A percentile compares a stretch with the other conserved stretches of the same genome.
phyloP scores from a whole-genome alignment of 352 stramenopile genomes.

The Blastocystis sp. region DNA sequence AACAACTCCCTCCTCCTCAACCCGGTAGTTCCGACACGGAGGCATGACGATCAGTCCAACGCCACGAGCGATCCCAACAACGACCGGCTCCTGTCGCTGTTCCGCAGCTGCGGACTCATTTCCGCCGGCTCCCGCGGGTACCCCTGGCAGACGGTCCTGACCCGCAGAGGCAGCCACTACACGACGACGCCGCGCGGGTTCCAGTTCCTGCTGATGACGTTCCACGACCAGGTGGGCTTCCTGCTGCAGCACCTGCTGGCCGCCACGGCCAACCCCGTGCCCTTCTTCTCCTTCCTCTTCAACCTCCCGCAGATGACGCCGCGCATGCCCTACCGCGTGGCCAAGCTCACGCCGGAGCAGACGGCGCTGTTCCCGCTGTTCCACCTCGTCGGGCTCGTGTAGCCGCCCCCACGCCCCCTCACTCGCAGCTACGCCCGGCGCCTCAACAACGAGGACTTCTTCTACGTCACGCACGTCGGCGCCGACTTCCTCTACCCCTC shows the following conservation, averaged over 20 bases:
- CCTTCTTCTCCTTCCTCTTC: conserved; percentile 56
- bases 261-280: not conserved
- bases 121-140: not conserved
- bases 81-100: not conserved
- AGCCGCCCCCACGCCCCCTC: not conserved
- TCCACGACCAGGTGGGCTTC: conserved; percentile 28
- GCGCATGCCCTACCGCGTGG: conserved; percentile 15
- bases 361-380: not conserved
- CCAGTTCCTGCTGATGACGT: conserved; percentile 48
- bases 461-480: conserved; percentile 44
- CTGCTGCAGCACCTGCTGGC: not conserved
- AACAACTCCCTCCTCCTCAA: conserved; percentile 53
- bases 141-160: not conserved
- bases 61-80: not conserved
- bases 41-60: not conserved
- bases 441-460: not conserved
- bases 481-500: conserved; percentile 4
- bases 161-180: not conserved
- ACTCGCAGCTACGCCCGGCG: not conserved
- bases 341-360: conserved; percentile 5
- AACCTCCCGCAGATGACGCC: conserved; percentile 44
- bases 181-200: conserved; percentile 23
- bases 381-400: conserved; percentile 22
- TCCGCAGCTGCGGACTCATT: not conserved
- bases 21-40: not conserved